These are phyloP conservation scores for Cladosporium colombiae DNA, from an alignment of 2,329 filamentous ascomycete species.

Conservation along the genomic window DNA sequence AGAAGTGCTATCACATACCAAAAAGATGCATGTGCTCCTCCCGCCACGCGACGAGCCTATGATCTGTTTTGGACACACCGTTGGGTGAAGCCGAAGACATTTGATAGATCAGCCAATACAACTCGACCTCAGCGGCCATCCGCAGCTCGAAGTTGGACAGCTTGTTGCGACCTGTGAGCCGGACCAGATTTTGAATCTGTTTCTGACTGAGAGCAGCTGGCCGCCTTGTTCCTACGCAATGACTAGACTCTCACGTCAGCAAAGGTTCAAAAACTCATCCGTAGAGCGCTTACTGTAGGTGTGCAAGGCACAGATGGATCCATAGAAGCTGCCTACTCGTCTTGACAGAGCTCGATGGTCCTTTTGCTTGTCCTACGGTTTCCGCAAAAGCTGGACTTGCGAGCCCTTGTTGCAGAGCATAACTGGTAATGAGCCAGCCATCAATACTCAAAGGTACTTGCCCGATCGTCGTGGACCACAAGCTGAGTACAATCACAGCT, in stretches of 20 bases:
- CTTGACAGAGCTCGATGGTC: background rate
- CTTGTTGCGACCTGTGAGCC: constrained; percentile 35
- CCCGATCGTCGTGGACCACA: constrained; percentile 51
- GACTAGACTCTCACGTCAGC: constrained; percentile 46
- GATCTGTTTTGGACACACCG: constrained; percentile 38
- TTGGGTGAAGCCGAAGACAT: constrained; percentile 35
- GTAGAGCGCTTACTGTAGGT: background rate
- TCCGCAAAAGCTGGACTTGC: constrained; percentile 20
- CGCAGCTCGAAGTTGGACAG: constrained; percentile 48
- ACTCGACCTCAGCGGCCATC: constrained; percentile 49
- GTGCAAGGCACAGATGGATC: background rate
- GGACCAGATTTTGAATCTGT: constrained; percentile 41
- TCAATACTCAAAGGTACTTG: constrained; percentile 48
- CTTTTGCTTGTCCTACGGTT: constrained; percentile 39
- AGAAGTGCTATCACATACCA: background rate
- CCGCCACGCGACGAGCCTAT: background rate
- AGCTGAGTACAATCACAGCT: constrained; percentile 43
- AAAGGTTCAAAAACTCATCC: constrained; percentile 31
- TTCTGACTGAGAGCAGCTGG: constrained; percentile 43
- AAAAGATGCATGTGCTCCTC: background rate
- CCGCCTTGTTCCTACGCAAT: constrained; percentile 47
- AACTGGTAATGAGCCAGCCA: constrained; percentile 45
- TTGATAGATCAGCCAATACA: constrained; percentile 51
- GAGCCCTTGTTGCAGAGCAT: constrained; percentile 35
- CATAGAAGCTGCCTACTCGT: background rate